Conservation (phyloP, 2,329 filamentous ascomycete genomes). For the Fusarium nygamai region DNA sequence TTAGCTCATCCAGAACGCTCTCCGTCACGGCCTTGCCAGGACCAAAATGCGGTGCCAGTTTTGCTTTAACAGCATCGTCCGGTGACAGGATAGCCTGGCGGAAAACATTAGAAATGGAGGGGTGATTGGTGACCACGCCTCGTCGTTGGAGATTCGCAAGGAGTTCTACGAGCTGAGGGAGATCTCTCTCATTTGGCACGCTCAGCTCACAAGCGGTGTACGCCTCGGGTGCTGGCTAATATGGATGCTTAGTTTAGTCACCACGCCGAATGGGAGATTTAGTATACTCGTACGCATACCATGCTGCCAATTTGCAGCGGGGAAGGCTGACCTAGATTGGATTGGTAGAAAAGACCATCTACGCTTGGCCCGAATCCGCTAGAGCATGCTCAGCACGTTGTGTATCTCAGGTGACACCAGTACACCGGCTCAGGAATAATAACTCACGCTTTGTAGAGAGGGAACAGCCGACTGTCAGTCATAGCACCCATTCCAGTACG, state of each 20-base stretch:
- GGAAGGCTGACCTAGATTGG: background rate
- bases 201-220: background rate
- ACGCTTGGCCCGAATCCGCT: background rate
- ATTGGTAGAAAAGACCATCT: background rate
- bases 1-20: background rate
- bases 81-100: background rate
- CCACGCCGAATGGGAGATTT: background rate
- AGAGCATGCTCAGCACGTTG: background rate
- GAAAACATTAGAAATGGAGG: background rate
- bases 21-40: background rate
- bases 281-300: background rate
- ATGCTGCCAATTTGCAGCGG: accelerated
- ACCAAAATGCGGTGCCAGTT: background rate
- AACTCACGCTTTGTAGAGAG: background rate
- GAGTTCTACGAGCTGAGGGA: background rate
- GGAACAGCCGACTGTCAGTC: background rate
- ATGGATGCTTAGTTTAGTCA: background rate
- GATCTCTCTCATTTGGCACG: background rate
- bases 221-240: background rate
- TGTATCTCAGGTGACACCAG: accelerated
- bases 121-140: background rate
- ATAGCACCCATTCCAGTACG: background rate
- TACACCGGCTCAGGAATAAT: accelerated
- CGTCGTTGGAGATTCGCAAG: background rate
- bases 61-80: background rate